These are phyloP conservation scores for Rhododendron molle DNA, from an alignment of 148 eudicot genomes.

Conservation along the genomic window DNA sequence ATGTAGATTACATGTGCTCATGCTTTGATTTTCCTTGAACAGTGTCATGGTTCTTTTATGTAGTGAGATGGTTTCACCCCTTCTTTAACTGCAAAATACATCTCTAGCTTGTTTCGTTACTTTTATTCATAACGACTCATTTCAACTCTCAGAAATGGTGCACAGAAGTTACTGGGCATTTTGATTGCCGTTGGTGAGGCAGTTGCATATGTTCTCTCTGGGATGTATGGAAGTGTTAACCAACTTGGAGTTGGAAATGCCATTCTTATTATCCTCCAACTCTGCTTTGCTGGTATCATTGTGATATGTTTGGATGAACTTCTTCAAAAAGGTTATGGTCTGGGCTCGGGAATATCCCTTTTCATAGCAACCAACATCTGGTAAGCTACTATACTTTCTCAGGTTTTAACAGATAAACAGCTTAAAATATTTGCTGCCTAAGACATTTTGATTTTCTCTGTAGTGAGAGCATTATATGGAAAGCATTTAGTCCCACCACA, in stretches of 20 bases:
- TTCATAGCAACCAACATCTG: slow-evolving; percentile 91
- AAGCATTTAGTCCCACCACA: slow-evolving; percentile 89
- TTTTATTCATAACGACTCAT: neutral
- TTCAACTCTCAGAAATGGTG: slow-evolving; percentile 51
- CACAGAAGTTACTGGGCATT: slow-evolving; percentile 81
- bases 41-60: neutral
- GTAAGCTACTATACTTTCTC: slow-evolving; percentile 22
- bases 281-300: slow-evolving; percentile 83
- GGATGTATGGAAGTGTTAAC: slow-evolving; percentile 81
- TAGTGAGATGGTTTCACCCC: neutral
- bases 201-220: slow-evolving; percentile 87
- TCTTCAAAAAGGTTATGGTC: slow-evolving; percentile 91
- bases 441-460: slow-evolving; percentile 1
- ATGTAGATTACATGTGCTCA: neutral
- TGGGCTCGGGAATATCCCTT: slow-evolving; percentile 84
- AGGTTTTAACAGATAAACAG: neutral
- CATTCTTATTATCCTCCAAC: slow-evolving; percentile 72
- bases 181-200: slow-evolving; percentile 87
- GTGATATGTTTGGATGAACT: slow-evolving; percentile 86
- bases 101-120: neutral
- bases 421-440: neutral
- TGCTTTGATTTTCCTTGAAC: neutral
- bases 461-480: slow-evolving; percentile 91
- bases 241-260: slow-evolving; percentile 87
- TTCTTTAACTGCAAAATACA: neutral